Percentiles rank a stretch among this genome's conserved stretches.
Evolutionary conservation across 257 asterid species (phyloP).

Genomic region (Solanum ahanhuiri): DNA sequence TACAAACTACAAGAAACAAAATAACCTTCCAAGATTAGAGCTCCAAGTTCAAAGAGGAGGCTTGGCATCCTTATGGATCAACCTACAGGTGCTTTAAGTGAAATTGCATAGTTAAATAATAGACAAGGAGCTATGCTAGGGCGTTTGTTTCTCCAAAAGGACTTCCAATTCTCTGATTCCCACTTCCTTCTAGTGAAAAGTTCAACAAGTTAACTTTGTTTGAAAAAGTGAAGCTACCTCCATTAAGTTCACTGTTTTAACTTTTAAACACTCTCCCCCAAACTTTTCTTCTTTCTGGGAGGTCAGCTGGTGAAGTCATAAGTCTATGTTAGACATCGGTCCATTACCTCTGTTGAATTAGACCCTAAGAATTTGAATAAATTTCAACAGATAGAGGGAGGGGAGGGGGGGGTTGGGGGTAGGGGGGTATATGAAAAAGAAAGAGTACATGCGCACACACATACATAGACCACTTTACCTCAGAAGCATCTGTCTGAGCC

Average conservation of each 20-base stretch:
- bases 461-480: conserved; percentile 35
- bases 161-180: not conserved
- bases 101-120: not conserved
- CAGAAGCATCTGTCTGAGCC: conserved; percentile 72
- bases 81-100: not conserved
- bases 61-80: not conserved
- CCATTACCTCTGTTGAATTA: not conserved
- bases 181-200: not conserved
- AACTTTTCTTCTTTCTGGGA: not conserved
- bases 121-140: not conserved
- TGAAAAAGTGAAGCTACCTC: not conserved
- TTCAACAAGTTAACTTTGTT: not conserved
- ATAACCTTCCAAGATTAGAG: not conserved
- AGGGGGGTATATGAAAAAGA: not conserved
- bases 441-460: not conserved
- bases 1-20: not conserved
- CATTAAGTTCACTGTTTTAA: not conserved
- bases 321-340: not conserved
- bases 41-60: not conserved
- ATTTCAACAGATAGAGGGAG: not conserved
- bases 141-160: not conserved
- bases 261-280: not conserved
- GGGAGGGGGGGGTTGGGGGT: not conserved
- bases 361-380: not conserved
- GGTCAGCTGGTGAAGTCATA: not conserved